Evolutionary conservation across 1,139 yeast genomes (phyloP).

Genomic region (Geotrichum australiense): DNA sequence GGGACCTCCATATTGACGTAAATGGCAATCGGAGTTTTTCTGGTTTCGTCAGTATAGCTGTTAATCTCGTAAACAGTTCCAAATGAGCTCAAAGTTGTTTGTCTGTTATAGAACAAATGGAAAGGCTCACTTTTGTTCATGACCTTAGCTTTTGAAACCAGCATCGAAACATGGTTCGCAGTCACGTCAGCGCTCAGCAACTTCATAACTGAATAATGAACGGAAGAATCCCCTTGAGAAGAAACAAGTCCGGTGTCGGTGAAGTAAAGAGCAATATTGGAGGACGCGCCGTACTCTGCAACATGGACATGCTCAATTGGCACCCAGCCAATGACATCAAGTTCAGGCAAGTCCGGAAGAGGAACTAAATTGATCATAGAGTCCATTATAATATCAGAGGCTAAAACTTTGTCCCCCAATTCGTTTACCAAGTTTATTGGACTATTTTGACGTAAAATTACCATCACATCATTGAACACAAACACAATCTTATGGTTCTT

Average conservation of each 20-base stretch:
- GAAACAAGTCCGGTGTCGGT: constrained; percentile 16
- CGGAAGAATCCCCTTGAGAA: constrained; percentile 10
- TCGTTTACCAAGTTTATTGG: constrained; percentile 29
- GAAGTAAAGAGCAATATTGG: constrained; percentile 20
- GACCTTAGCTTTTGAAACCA: constrained; percentile 70
- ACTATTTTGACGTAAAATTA: constrained; percentile 45
- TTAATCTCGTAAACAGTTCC: constrained; percentile 73
- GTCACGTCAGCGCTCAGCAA: constrained; percentile 33
- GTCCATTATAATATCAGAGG: constrained; percentile 81
- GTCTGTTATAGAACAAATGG: constrained; percentile 57
- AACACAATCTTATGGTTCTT: constrained; percentile 49
- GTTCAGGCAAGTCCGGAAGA: constrained; percentile 57
- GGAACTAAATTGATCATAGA: constrained; percentile 84
- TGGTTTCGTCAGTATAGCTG: constrained; percentile 50
- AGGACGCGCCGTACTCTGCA: constrained; percentile 25
- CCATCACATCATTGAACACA: constrained; percentile 70
- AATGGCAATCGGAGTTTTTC: constrained; percentile 49
- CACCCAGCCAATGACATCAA: constrained; percentile 66
- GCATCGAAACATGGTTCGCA: constrained; percentile 49
- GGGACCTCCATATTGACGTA: constrained; percentile 50
- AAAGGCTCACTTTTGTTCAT: constrained; percentile 77
- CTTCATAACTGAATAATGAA: constrained; percentile 2
- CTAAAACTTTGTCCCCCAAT: constrained; percentile 48
- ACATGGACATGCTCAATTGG: constrained; percentile 44
- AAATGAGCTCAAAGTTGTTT: constrained; percentile 46